These are phyloP conservation scores for Goniomonas avonlea DNA, from an alignment of 78 protist species.

Conservation along the genomic window DNA sequence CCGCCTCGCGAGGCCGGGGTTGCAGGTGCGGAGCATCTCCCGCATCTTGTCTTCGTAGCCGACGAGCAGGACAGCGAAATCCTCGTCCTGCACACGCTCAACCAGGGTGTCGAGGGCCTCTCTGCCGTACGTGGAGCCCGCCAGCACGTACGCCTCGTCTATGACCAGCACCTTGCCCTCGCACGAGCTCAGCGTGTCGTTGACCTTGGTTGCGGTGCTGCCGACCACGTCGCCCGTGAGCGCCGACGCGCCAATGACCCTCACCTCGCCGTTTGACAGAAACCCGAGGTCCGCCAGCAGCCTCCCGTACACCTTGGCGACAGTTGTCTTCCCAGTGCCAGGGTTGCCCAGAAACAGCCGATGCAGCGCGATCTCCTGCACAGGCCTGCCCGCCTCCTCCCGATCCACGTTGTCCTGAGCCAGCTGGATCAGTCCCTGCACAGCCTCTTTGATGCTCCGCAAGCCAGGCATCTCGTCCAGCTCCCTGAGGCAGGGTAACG, in stretches of 20 bases:
- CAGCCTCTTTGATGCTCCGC: background rate
- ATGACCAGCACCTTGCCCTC: background rate
- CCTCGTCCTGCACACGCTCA: background rate
- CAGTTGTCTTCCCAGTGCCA: slow-evolving; percentile 49
- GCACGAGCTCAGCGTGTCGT: background rate
- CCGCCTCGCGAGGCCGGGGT: slow-evolving; percentile 48
- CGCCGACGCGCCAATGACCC: no score
- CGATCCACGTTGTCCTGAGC: no score
- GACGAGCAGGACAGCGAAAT: slow-evolving; percentile 20
- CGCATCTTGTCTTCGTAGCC: slow-evolving; percentile 39
- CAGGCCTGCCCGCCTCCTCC: background rate
- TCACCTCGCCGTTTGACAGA: no score
- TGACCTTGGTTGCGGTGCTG: no score
- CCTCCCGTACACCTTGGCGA: slow-evolving; percentile 26
- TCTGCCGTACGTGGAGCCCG: background rate
- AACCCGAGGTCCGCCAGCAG: no score
- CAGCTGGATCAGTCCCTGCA: background rate
- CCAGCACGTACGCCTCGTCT: background rate
- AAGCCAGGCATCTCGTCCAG: background rate
- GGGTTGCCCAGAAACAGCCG: slow-evolving; percentile 35
- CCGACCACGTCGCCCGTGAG: no score
- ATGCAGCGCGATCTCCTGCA: background rate
- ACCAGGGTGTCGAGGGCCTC: background rate
- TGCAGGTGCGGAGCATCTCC: background rate
- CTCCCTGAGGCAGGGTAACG: background rate